Evolutionary conservation across 768 basidiomycete genomes (phyloP).

Genomic region (Cyclocybe aegerita): DNA sequence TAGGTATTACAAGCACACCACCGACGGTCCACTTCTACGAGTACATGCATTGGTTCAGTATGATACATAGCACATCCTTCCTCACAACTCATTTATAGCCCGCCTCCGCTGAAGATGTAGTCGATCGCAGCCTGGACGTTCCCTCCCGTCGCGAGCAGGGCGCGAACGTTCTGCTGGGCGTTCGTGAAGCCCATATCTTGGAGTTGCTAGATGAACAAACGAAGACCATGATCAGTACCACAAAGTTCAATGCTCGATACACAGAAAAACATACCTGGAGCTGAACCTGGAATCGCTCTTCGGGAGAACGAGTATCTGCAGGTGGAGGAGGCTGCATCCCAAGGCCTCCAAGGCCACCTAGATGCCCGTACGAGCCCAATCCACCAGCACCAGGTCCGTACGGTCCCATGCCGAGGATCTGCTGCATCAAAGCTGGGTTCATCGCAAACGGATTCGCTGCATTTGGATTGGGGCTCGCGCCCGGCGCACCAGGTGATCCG

Average conservation of each 20-base stretch:
- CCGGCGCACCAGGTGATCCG: slow-evolving; percentile 17
- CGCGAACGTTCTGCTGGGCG: slow-evolving; percentile 86
- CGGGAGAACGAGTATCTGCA: slow-evolving; percentile 72
- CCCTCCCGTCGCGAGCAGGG: slow-evolving; percentile 88
- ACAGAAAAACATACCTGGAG: slow-evolving; percentile 54
- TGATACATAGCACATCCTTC: no score
- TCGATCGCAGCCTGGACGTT: slow-evolving; percentile 92
- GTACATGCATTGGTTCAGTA: no score
- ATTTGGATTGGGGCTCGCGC: background rate
- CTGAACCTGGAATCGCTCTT: slow-evolving; percentile 91
- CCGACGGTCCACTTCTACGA: no score
- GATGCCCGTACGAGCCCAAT: slow-evolving; percentile 17
- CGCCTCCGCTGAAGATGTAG: slow-evolving; percentile 84
- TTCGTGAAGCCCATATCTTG: slow-evolving; percentile 95
- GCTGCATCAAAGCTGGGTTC: slow-evolving; percentile 45
- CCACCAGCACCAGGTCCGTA: slow-evolving; percentile 26
- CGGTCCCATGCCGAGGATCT: slow-evolving; percentile 32
- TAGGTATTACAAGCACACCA: no score
- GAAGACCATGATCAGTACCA: background rate
- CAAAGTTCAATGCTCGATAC: background rate
- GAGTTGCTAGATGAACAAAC: slow-evolving; percentile 61
- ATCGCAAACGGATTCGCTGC: slow-evolving; percentile 31
- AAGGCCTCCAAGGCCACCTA: slow-evolving; percentile 26
- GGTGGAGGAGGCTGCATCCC: slow-evolving; percentile 44
- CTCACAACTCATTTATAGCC: slow-evolving; percentile 36